Conservation (phyloP, 306 rosid genomes). For the Malus sylvestris region DNA sequence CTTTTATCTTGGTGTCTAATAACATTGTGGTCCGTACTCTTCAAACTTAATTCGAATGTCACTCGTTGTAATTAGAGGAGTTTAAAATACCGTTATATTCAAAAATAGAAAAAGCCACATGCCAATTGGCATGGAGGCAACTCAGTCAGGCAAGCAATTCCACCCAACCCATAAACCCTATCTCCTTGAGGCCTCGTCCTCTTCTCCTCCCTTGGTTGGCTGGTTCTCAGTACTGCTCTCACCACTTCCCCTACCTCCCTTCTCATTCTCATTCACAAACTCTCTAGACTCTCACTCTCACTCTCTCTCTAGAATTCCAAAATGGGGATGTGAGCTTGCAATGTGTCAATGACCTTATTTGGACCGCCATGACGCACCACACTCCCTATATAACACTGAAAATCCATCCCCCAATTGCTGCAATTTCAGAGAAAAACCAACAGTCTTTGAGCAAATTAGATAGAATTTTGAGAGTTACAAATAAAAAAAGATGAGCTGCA, state of each 20-base stretch:
- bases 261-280: neutral
- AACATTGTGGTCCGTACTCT: too few relatives aligned
- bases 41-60: too few relatives aligned
- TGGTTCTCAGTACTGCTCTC: neutral
- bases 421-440: neutral
- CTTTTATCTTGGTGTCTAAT: too few relatives aligned
- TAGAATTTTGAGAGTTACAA: neutral
- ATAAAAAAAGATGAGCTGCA: constrained; percentile 28
- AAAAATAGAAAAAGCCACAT: too few relatives aligned
- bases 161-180: constrained; percentile 12
- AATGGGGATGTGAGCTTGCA: neutral
- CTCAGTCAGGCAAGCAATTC: neutral
- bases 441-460: neutral
- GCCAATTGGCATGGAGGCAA: too few relatives aligned
- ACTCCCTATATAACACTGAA: neutral
- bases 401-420: neutral
- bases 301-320: neutral
- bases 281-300: too few relatives aligned
- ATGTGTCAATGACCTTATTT: neutral
- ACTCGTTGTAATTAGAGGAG: too few relatives aligned
- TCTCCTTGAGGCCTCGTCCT: constrained; percentile 16
- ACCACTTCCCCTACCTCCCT: neutral
- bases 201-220: neutral
- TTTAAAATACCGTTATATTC: too few relatives aligned
- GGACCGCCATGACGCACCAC: neutral